Evolutionary conservation across 495 filamentous ascomycete species (phyloP).

Genomic region (Articulospora tetracladia): DNA sequence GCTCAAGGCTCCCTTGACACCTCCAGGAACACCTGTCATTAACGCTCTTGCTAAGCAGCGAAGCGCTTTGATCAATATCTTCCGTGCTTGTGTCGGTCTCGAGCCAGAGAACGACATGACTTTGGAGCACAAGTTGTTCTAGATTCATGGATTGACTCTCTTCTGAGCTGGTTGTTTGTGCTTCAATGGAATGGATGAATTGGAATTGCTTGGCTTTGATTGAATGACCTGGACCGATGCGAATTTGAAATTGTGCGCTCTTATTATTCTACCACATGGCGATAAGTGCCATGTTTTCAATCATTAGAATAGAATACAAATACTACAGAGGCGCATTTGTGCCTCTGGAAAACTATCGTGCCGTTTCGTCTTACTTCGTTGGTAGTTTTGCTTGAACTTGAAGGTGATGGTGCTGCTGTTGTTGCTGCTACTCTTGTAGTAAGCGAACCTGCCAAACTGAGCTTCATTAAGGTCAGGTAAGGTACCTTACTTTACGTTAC

Average conservation of each 20-base stretch:
- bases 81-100: constrained; percentile 95
- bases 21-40: constrained; percentile 92
- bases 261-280: constrained; percentile 17
- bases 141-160: too few relatives aligned
- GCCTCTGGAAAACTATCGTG: constrained; percentile 2
- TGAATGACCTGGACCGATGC: background rate
- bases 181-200: background rate
- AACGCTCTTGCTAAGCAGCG: constrained; percentile 97
- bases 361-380: too few relatives aligned
- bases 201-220: background rate
- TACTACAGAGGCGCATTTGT: constrained; percentile 14
- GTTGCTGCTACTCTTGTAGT: background rate
- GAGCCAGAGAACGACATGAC: constrained; percentile 99
- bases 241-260: background rate
- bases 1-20: constrained; percentile 97
- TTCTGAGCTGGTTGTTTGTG: too few relatives aligned
- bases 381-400: too few relatives aligned
- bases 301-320: constrained; percentile 22
- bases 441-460: background rate
- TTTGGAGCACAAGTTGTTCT: constrained; percentile 96
- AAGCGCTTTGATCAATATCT: constrained; percentile 92
- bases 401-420: too few relatives aligned
- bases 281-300: constrained; percentile 26
- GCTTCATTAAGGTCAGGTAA: background rate
- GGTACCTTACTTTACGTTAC: background rate